These are phyloP conservation scores for Claviceps monticola DNA, from an alignment of 2,329 filamentous ascomycete genomes.

Conservation along the genomic window DNA sequence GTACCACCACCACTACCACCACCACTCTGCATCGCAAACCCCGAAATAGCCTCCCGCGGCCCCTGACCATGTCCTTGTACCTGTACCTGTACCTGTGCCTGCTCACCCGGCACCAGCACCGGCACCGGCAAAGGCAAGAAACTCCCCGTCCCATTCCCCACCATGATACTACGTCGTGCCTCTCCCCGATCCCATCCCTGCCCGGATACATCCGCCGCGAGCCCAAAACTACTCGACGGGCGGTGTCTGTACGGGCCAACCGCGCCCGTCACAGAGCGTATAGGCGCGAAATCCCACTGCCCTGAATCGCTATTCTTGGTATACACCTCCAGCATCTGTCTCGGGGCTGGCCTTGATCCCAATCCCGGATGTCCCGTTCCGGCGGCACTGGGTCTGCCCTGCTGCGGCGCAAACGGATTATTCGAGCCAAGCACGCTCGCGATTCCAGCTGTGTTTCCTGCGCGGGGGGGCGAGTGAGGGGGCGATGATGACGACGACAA, in stretches of 20 bases:
- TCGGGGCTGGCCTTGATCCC: conserved; percentile 8
- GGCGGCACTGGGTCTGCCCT: conserved; percentile 1
- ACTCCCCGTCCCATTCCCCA: conserved; percentile 35
- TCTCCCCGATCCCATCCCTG: conserved; percentile 37
- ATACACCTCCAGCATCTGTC: conserved; percentile 44
- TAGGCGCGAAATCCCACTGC: conserved; percentile 44
- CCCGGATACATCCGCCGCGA: conserved; percentile 36
- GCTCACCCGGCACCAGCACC: no score
- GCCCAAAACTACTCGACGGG: conserved; percentile 42
- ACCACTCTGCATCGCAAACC: no score
- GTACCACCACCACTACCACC: background rate
- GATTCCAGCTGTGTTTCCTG: no score
- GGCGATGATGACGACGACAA: no score
- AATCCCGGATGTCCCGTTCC: conserved; percentile 11
- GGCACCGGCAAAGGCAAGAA: conserved; percentile 36
- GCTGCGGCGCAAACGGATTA: conserved; percentile 37
- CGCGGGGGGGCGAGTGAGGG: no score
- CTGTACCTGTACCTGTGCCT: no score
- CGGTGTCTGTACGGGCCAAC: conserved; percentile 19
- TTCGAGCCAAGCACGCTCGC: conserved; percentile 28
- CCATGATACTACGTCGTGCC: conserved; percentile 38
- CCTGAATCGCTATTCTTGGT: conserved; percentile 45
- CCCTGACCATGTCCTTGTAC: background rate
- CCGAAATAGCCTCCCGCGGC: background rate
- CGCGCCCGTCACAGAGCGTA: conserved; percentile 21